phyloP scores from a whole-genome alignment of 2,329 filamentous ascomycete genomes.

The Sporothrix globosa region DNA sequence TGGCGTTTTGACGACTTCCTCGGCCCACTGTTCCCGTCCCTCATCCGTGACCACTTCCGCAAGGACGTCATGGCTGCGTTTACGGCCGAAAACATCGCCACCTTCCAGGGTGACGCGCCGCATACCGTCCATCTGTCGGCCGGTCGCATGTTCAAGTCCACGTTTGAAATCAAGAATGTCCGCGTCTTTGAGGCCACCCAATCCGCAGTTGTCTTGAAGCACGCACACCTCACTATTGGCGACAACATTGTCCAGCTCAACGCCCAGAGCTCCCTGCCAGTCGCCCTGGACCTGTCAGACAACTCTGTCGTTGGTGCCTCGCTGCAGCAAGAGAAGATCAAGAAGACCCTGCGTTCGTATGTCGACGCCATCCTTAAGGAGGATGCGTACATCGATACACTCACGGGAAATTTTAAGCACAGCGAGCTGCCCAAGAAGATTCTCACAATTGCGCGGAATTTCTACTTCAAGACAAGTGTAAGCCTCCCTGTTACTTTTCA shows the following conservation, averaged over 20 bases:
- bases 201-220: constrained; percentile 52
- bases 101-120: constrained; percentile 49
- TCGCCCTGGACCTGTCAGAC: constrained; percentile 54
- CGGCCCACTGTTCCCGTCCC: constrained; percentile 55
- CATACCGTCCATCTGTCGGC: constrained; percentile 55
- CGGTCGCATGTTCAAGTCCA: constrained; percentile 50
- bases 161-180: constrained; percentile 51
- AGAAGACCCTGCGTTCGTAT: constrained; percentile 51
- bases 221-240: constrained; percentile 53
- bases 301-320: constrained; percentile 41
- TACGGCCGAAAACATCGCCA: constrained; percentile 53
- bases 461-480: constrained; percentile 52
- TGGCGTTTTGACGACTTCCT: constrained; percentile 63
- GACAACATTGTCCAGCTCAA: constrained; percentile 48
- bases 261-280: constrained; percentile 51
- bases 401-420: constrained; percentile 53
- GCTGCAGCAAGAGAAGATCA: constrained; percentile 53
- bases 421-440: constrained; percentile 53
- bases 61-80: constrained; percentile 56
- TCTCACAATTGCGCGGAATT: constrained; percentile 54
- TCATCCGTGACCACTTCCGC: constrained; percentile 56
- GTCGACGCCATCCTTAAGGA: constrained; percentile 54
- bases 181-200: constrained; percentile 56
- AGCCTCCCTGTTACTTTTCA: constrained; percentile 21
- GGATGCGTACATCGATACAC: constrained; percentile 53